Evolutionary conservation across 345 rosid species (phyloP), one percentile per base, ranked within the genome.

Genomic region (Hirschfeldia incana): DNA sequence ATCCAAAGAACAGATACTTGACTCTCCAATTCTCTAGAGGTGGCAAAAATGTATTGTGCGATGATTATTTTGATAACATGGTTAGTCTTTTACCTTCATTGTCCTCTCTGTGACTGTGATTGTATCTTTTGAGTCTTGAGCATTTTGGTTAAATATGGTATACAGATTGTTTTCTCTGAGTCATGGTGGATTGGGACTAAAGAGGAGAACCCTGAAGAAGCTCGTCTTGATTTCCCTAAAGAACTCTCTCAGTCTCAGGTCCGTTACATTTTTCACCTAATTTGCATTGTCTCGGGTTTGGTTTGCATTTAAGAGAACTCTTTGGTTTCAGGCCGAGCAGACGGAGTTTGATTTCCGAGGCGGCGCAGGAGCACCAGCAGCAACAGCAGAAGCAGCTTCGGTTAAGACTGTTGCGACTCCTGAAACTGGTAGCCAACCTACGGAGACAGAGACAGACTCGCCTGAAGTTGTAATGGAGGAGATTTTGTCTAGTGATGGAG

Each of bases 101-200:
- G 12, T 5, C 29, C 28, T 65, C 39, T 42, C 29, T 67, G 6
- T 67, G 8, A 42, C n/a, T 58, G 11, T 21, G 21, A 21, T 21
- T 67, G 3, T 44, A 1, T 65, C 13, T 21, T 67, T 13, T 30
- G 32, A 28, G 0, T 34, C 37, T 76, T 33, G 73, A 59, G 44
- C 5, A 12, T 58, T 29, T 67, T 74, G 59, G 34, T 36, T 57
- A 10, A 2, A 72, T 27, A 77, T 77, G 3, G 37, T 63, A 65
- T n/a, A 72, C 80, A 92, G 98, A 86, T 94, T 88, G 92, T 90
- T 34, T 94, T 92, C 84, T 87, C 98, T 74, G 97, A 94, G 62
- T 92, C 88, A 55, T 92, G 98, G 97, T 94, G 97, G 98, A 90
- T 94, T 82, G 98, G 98, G 39, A 90, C 82, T 21, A 86, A 88